Base-by-base conservation (phyloP, 23 red algal species). In the Gracilaria gracilis region DNA sequence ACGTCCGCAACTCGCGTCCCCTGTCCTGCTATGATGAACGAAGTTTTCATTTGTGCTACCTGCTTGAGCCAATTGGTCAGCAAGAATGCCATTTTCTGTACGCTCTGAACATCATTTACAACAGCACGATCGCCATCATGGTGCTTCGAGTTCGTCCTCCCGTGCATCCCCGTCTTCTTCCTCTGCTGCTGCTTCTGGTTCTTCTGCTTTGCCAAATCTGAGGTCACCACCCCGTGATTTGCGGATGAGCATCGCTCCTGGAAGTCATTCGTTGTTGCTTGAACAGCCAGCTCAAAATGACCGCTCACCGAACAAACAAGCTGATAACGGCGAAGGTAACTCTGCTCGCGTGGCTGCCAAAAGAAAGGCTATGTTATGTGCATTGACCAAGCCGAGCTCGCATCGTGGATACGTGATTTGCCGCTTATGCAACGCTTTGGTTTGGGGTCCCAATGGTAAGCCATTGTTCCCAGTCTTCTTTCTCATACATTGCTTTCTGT, bases 371-470 rank as follows among this genome's bases (percentile, higher is more conserved):
- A 59, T 81, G 49, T 28, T 81, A 28, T 61, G 49, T 49, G 49
- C 77, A 49, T 49, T 81, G 34, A 81, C 55, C 12, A 81, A 81
- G 57, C 77, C 77, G 32, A 81, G 77, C 28, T 51, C 48, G 49
- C 77, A 81, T 21, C 25, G 77, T 5, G 77, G 77, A 20, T 81
- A 81, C 33, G 77, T 81, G 14, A 32, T 59, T 9, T 81, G 77
- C 48, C 77, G 77, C 49, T 48, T 81, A 17, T 87, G 61, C 13
- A 38, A 44, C 2, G 54, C 37, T 9, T 35, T 69, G n/a, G 67
- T 87, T 47, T 87, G 83, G 83, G 83, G 83, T 0, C 83, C 83
- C 24, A 87, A 87, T 61, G 83, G 83, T 87, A 75, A 72, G 83
- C 24, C 13, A 35, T 44, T n/a, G 9, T 53, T 29, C 23, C 72